These are phyloP conservation scores for Penicillium taxi DNA, from an alignment of 495 filamentous ascomycete genomes.

Conservation along the genomic window DNA sequence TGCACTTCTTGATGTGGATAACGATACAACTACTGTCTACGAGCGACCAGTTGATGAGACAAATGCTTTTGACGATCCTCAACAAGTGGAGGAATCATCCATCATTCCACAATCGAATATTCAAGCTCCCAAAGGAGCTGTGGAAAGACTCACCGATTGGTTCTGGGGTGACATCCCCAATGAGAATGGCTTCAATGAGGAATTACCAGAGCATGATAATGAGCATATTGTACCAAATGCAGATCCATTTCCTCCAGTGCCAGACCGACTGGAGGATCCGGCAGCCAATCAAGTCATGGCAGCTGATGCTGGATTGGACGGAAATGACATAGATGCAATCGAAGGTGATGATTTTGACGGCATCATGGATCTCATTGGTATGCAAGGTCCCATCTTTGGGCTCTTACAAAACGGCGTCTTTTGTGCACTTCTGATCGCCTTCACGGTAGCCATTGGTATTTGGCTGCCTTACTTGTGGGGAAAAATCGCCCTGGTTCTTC, in stretches of 20 bases:
- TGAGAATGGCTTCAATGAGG: conserved; percentile 25
- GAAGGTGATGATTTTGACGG: conserved; percentile 98
- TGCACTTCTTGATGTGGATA: too few relatives aligned
- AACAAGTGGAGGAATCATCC: background rate
- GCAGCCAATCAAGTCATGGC: conserved; percentile 22
- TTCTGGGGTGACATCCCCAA: conserved; percentile 54
- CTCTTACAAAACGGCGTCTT: conserved; percentile 93
- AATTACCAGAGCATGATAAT: conserved; percentile 36
- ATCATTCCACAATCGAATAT: background rate
- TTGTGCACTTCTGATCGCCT: conserved; percentile 78
- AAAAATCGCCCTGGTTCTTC: conserved; percentile 66
- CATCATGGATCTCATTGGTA: conserved; percentile 89
- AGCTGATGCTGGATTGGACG: conserved; percentile 45
- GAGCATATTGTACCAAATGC: conserved; percentile 54
- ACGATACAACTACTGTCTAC: too few relatives aligned
- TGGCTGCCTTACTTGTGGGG: conserved; percentile 90
- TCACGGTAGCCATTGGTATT: conserved; percentile 74
- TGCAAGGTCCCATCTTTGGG: conserved; percentile 86
- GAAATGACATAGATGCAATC: conserved; percentile 50
- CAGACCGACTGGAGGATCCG: conserved; percentile 18
- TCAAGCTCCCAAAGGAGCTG: conserved; percentile 11
- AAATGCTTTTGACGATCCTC: too few relatives aligned
- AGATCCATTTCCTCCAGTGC: conserved; percentile 55
- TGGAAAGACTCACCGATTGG: conserved; percentile 40
- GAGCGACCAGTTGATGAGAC: too few relatives aligned